A percentile compares a stretch with the other conserved stretches of the same genome.
These are phyloP conservation scores for Macrolepiota albuminosa DNA, from an alignment of 768 basidiomycete genomes.

Conservation along the genomic window DNA sequence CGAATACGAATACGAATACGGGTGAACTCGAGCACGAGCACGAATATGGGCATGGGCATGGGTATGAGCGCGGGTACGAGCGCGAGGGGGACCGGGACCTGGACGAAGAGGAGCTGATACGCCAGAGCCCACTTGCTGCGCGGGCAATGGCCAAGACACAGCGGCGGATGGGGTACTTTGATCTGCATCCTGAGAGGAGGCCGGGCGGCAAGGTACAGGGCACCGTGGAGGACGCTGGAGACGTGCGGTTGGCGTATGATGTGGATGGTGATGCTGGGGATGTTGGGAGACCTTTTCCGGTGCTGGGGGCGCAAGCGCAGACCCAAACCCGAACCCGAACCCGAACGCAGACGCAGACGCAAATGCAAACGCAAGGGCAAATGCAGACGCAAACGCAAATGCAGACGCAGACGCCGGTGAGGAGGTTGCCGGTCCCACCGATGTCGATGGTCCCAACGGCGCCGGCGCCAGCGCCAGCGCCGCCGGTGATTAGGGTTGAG, in stretches of 20 bases:
- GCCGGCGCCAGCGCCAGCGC: too few species aligned
- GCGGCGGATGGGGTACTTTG: slow-evolving; percentile 66
- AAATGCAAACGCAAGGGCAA: too few species aligned
- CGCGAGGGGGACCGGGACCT: not conserved
- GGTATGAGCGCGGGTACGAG: not conserved
- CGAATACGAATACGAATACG: slow-evolving; percentile 15
- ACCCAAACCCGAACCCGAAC: too few species aligned
- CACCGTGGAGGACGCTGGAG: slow-evolving; percentile 22
- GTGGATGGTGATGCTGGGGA: slow-evolving; percentile 30
- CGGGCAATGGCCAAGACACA: slow-evolving; percentile 30
- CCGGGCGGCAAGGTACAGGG: slow-evolving; percentile 24
- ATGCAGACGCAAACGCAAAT: too few species aligned
- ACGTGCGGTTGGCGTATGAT: slow-evolving; percentile 30
- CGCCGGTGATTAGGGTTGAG: slow-evolving; percentile 5
- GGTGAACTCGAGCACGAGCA: slow-evolving; percentile 15
- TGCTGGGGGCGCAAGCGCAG: too few species aligned
- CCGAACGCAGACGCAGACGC: too few species aligned
- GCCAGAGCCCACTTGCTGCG: slow-evolving; percentile 16
- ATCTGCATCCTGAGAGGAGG: slow-evolving; percentile 71
- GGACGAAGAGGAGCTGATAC: slow-evolving; percentile 10
- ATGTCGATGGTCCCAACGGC: too few species aligned
- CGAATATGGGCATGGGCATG: too few species aligned
- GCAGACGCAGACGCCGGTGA: not conserved
- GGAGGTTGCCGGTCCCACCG: slow-evolving; percentile 17
- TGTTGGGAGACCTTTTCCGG: slow-evolving; percentile 4